Evolutionary conservation across 2,329 filamentous ascomycete species (phyloP).

Genomic region (Trichoderma guizhouense): DNA sequence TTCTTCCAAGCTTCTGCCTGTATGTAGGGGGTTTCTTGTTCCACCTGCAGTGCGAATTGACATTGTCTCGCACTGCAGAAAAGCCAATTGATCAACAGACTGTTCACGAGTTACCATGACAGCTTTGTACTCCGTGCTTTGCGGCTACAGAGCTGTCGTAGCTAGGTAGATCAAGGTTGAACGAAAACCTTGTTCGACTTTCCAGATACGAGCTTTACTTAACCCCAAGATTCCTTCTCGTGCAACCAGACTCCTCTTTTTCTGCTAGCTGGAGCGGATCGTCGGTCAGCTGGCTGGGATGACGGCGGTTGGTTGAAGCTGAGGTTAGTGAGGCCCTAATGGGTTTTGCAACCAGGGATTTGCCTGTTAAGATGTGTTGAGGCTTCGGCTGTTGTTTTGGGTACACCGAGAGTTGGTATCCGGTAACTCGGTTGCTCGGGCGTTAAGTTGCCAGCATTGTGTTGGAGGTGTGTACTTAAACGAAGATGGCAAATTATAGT

Average conservation of each 20-base stretch:
- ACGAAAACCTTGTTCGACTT: not conserved
- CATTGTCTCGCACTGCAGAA: not conserved
- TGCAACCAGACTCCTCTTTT: not conserved
- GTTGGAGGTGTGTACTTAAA: not conserved
- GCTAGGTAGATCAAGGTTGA: slow-evolving; percentile 1
- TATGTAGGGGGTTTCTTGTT: not conserved
- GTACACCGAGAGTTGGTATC: not conserved
- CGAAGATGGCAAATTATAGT: too few relatives aligned
- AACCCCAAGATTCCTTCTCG: not conserved
- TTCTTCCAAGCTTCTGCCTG: not conserved
- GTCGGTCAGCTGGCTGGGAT: not conserved
- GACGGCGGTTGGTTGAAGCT: not conserved
- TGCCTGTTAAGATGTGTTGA: not conserved
- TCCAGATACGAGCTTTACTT: not conserved
- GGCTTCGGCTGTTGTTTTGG: not conserved
- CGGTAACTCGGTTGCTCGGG: not conserved
- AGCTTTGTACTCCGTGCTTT: not conserved
- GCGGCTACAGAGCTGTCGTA: not conserved
- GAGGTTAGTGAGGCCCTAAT: not conserved
- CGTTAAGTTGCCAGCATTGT: not conserved
- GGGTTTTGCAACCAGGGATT: not conserved
- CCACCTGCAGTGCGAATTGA: not conserved
- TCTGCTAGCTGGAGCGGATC: slow-evolving; percentile 14
- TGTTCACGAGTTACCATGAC: not conserved
- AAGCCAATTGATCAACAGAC: not conserved